These are phyloP conservation scores for Gynochthodes officinalis DNA, from an alignment of 257 asterid species.

Conservation along the genomic window DNA sequence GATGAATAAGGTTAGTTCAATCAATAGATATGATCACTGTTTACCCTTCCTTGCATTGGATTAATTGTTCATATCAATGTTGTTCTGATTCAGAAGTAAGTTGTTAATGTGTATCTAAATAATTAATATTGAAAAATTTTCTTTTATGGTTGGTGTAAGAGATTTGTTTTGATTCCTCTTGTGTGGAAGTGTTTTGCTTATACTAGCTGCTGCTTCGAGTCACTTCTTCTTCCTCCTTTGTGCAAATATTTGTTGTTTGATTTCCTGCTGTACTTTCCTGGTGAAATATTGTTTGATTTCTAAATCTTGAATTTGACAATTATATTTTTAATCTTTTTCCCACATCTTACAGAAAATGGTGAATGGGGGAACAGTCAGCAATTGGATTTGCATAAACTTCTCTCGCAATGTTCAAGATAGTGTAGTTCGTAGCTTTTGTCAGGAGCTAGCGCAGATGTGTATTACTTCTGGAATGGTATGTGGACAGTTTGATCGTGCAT, in stretches of 20 bases:
- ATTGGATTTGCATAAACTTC: constrained; percentile 87
- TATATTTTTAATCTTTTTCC: no score
- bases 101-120: no score
- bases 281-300: background rate
- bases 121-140: background rate
- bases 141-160: background rate
- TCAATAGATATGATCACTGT: background rate
- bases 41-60: no score
- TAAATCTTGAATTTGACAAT: background rate
- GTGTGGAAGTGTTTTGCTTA: no score
- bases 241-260: background rate
- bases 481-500: background rate
- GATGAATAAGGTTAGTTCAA: constrained; percentile 83
- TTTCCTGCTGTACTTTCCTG: background rate
- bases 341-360: constrained; percentile 75
- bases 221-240: background rate
- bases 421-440: constrained; percentile 65
- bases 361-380: constrained; percentile 80
- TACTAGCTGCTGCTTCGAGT: background rate
- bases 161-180: no score
- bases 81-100: background rate
- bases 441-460: constrained; percentile 95
- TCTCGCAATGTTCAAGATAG: constrained; percentile 71
- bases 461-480: constrained; percentile 88
- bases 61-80: background rate